phyloP scores from a whole-genome alignment of 2,329 filamentous ascomycete genomes.

The Ophiostoma triangulosporum region DNA sequence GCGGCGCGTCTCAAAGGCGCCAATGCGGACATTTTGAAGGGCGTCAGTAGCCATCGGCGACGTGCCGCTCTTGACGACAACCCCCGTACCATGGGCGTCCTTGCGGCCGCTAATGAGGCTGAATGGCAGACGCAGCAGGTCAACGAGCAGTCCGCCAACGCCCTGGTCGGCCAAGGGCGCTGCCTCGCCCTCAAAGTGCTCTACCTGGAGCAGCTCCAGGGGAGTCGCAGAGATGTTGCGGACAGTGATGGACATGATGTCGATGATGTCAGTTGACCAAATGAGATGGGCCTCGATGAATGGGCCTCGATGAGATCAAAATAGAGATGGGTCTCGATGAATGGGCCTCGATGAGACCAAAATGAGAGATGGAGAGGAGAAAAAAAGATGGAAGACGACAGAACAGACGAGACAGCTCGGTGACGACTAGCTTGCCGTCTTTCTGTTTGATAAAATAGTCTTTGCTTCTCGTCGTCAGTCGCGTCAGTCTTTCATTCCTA shows the following conservation, averaged over 20 bases:
- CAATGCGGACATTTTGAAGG: conserved; percentile 43
- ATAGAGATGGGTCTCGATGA: too few relatives aligned
- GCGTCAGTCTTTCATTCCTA: too few relatives aligned
- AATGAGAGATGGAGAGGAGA: not conserved
- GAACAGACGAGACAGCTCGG: not conserved
- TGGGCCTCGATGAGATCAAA: too few relatives aligned
- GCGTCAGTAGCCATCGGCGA: conserved; percentile 34
- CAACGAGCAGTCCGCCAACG: conserved; percentile 29
- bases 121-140: conserved; percentile 1
- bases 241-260: conserved; percentile 41
- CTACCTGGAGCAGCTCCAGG: conserved; percentile 58
- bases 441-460: too few relatives aligned
- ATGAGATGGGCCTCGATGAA: not conserved
- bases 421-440: not conserved
- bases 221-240: conserved; percentile 68
- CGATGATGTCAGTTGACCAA: not conserved
- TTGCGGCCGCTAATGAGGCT: conserved; percentile 16
- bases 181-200: conserved; percentile 51
- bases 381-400: not conserved
- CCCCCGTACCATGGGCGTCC: conserved; percentile 8
- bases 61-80: conserved; percentile 11
- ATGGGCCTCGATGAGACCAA: too few relatives aligned
- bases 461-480: not conserved
- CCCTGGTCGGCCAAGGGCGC: conserved; percentile 26
- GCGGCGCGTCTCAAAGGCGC: conserved; percentile 51